Base-by-base conservation (phyloP, 2,329 filamentous ascomycete genomes). In the Metarhizium robertsii region DNA sequence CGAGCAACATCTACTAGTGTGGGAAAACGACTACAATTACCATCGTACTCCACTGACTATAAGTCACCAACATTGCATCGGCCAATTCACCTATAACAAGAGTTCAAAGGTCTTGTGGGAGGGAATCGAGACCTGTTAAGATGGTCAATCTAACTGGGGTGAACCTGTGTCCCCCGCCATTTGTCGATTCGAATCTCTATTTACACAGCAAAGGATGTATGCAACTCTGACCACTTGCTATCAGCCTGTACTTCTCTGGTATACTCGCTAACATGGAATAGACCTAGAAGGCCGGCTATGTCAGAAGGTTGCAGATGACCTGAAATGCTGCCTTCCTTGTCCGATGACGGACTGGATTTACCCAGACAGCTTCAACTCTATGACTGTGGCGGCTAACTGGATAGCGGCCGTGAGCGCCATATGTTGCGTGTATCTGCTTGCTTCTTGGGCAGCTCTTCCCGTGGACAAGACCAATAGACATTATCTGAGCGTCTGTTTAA, bases 381-480 rank as follows among this genome's bases (percentile, higher is more conserved):
- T 90, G 63, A 85, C 84, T 25, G 71, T 75, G 50, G 81, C 82
- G 14, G 85, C 90, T n/a, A 88, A 90, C 70, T 95, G 89, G 84
- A 76, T 96, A 55, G 90, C 89, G 60, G 84, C 95, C 16, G 82
- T 79, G 10, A 84, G 90, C 54, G 79, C 91, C 46, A 72, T 86
- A 50, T 84, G 87, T 62, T 87, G 88, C 58, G 65, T 84, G 16
- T 92, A 94, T 65, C 75, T 97, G 55, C 74, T 97, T 16, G 53
- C 89, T 6, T 95, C 90, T 6, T 97, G 91, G 78, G 74, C 83
- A 3, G 77, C 87, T 14, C 76, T 99, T 25, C 92, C 94, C 0
- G 83, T 90, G 29, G 90, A 95, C 64, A 92, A 90, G 75, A 96
- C 94, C 6, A 84, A 90, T 66, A 85, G 92, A 53, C 94, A 99